Base-by-base conservation (phyloP, 169 alveolate genomes). In the Cystoisospora suis region DNA sequence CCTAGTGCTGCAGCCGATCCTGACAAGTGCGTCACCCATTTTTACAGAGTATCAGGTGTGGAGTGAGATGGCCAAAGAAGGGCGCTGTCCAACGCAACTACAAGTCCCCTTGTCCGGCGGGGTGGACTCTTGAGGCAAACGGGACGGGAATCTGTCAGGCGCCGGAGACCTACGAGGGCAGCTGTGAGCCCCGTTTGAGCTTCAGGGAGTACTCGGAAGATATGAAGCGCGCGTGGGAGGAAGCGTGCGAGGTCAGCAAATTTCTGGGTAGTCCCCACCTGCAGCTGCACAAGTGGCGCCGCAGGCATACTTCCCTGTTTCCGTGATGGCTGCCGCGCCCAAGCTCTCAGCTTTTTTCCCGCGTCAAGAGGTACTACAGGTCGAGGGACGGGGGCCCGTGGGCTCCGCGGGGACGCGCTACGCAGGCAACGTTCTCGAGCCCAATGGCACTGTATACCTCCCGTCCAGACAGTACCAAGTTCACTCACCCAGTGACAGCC, bases 251-350 rank as follows among this genome's bases (percentile, higher is more conserved):
- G 89, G 92, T 88, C 75, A 85, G 32, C 44, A 1, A 29, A 36
- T 85, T 42, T n/a, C 23, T 72, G 45, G 7, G 38, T 6, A n/a
- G n/a, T n/a, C n/a, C n/a, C n/a, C n/a, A n/a, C n/a, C n/a, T n/a
- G n/a, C n/a, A n/a, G n/a, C n/a, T n/a, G n/a, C n/a, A n/a, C n/a
- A n/a, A n/a, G 46, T 7, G 69, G 3, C 6, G 44, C 42, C 40
- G 53, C 44, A 88, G 92, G 92, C 92, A 34, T 61, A 45, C 45
- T 88, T 88, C 58, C 92, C 92, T 2, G 44, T 53, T 32, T 88
- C 88, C 27, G 89, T 85, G 0, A 59, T 79, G 65, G 29, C 70
- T 20, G 89, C 85, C 42, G 23, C 59, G 49, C 81, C 89, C 38
- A 79, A 88, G 69, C 86, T 88, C 70, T 59, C 58, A 70, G 87